phyloP scores from a whole-genome alignment of 177 flowering plant genomes.

The Vitis hybrid region DNA sequence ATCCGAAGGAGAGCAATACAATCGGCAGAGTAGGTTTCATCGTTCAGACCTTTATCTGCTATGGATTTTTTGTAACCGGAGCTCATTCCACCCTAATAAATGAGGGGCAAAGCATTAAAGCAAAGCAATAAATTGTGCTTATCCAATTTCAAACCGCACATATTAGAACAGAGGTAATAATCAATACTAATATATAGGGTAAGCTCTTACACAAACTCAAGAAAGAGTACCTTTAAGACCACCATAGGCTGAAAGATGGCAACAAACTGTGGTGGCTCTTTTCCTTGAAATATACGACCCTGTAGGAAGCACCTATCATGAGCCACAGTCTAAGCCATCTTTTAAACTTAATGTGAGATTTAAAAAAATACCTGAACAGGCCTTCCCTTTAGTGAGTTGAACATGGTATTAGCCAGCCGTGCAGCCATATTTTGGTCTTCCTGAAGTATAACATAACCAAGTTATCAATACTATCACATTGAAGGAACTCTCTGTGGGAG shows the following conservation, averaged over 20 bases:
- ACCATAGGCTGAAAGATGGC: constrained; percentile 97
- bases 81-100: constrained; percentile 86
- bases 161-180: not conserved
- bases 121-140: not conserved
- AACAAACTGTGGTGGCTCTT: constrained; percentile 96
- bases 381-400: constrained; percentile 89
- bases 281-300: constrained; percentile 90
- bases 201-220: not conserved
- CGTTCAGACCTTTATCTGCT: constrained; percentile 71
- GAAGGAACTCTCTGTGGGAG: not conserved
- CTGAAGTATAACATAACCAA: constrained; percentile 36
- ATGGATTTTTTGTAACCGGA: constrained; percentile 77
- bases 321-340: constrained; percentile 3
- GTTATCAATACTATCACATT: not conserved
- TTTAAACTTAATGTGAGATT: constrained; percentile 2
- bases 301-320: constrained; percentile 29
- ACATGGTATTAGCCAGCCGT: constrained; percentile 78
- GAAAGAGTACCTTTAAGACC: constrained; percentile 69
- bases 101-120: constrained; percentile 7
- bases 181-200: not conserved
- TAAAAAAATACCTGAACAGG: constrained; percentile 77
- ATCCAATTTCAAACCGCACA: not conserved
- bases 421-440: constrained; percentile 83
- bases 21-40: constrained; percentile 81
- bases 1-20: constrained; percentile 77